A percentile compares a stretch with the other conserved stretches of the same genome.
Conservation (phyloP, 163 green algal species). For the Scenedesmus sp. region DNA sequence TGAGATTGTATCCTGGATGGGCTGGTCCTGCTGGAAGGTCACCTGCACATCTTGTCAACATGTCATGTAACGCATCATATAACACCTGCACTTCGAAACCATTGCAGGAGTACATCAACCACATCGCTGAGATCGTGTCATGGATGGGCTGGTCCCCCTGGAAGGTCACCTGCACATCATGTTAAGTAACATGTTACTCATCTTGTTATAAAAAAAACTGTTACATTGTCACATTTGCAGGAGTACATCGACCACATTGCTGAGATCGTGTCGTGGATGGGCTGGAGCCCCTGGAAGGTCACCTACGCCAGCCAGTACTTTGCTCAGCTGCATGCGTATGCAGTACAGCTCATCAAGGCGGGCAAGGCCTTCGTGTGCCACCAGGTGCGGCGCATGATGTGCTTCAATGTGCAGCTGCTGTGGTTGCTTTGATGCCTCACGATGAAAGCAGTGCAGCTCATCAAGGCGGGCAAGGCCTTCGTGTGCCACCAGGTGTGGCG, state of each 20-base stretch:
- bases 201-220: too few relatives aligned
- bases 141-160: conserved; percentile 95
- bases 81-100: background rate
- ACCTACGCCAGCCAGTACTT: conserved; percentile 99
- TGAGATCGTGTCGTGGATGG: conserved; percentile 96
- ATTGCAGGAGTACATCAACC: too few relatives aligned
- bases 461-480: conserved; percentile 91
- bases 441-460: conserved; percentile 86
- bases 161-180: conserved; percentile 85
- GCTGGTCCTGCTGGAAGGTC: conserved; percentile 92
- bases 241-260: conserved; percentile 99
- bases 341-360: conserved; percentile 93
- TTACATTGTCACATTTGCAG: conserved; percentile 48
- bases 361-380: conserved; percentile 97
- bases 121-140: conserved; percentile 81
- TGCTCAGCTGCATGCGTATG: conserved; percentile 92
- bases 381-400: conserved; percentile 71
- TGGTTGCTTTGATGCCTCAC: background rate
- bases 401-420: background rate
- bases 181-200: conserved; percentile 81
- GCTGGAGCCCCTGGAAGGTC: conserved; percentile 92
- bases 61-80: conserved; percentile 57
- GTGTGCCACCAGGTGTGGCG: conserved; percentile 93
- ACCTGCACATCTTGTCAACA: conserved; percentile 75
- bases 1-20: conserved; percentile 96